Conservation (phyloP, 495 filamentous ascomycete species). For the Penicillium ucsense region DNA sequence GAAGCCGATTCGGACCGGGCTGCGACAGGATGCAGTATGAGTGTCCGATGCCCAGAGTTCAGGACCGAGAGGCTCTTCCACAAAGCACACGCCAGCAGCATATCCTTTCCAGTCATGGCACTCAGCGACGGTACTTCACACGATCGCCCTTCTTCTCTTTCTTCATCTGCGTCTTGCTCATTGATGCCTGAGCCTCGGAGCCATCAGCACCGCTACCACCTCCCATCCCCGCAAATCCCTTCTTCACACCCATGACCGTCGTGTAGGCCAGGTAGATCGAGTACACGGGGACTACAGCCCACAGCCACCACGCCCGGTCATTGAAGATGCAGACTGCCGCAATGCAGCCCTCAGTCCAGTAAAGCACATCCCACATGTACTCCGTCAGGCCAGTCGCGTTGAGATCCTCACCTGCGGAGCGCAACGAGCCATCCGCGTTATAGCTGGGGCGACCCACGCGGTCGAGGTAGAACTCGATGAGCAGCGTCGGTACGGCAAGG, state of each 20-base stretch:
- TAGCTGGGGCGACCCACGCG: slow-evolving; percentile 69
- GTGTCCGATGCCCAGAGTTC: too few relatives aligned
- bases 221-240: slow-evolving; percentile 52
- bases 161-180: slow-evolving; percentile 55
- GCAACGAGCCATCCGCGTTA: slow-evolving; percentile 55
- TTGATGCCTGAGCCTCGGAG: slow-evolving; percentile 15
- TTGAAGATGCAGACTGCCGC: slow-evolving; percentile 57
- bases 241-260: slow-evolving; percentile 54
- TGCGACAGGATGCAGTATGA: too few relatives aligned
- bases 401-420: slow-evolving; percentile 75
- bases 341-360: slow-evolving; percentile 75
- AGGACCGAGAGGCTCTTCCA: too few relatives aligned
- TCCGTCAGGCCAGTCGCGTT: slow-evolving; percentile 84
- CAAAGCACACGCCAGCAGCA: too few relatives aligned
- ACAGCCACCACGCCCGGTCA: slow-evolving; percentile 70
- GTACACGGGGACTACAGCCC: slow-evolving; percentile 59
- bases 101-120: not conserved
- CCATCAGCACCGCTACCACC: slow-evolving; percentile 15
- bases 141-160: slow-evolving; percentile 49
- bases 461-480: slow-evolving; percentile 78
- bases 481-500: slow-evolving; percentile 61
- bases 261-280: slow-evolving; percentile 58
- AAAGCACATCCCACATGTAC: slow-evolving; percentile 95
- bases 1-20: too few relatives aligned
- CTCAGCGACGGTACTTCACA: slow-evolving; percentile 26